Evolutionary conservation across 495 filamentous ascomycete species (phyloP), one percentile per base, ranked within the genome.

Genomic region (Rhypophila decipiens): DNA sequence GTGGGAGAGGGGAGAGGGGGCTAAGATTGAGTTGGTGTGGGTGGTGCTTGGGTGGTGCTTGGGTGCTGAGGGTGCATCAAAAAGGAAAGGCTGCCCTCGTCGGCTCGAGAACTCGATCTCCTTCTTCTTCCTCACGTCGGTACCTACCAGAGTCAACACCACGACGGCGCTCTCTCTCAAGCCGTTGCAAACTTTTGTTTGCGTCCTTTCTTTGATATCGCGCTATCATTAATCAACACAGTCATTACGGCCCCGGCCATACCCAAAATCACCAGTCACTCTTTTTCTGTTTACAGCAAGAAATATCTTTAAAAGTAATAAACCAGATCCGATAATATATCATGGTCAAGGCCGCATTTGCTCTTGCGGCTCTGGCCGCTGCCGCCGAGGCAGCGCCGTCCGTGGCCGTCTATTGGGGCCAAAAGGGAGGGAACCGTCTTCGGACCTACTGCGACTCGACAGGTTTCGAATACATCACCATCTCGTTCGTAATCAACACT

Each of bases 161-260:
- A 62, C 27, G 55, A 57, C 64, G 65, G 58, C 65, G 52, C 61
- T 56, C 45, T 55, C 50, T 64, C 53, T 21, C 50, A n/a, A 59
- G 63, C 63, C 60, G 64, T 65, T 52, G 66, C 64, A 66, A 52
- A 63, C 65, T 38, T 59, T 57, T 61, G 69, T 70, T 67, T 72
- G 67, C 69, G 69, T 72, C 67, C 69, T 66, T 61, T 72, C 69
- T 44, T 70, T 58, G 55, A 56, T 51, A 39, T 50, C 39, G 48
- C 57, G 59, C 44, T 52, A 57, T 44, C 46, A 57, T n/a, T n/a
- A n/a, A n/a, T n/a, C n/a, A n/a, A n/a, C 52, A 62, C 65, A 46
- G 54, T 69, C 58, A 49, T 63, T 58, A 58, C 44, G 50, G 50
- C 58, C 44, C 60, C 38, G 59, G 63, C 66, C 64, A 54, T 24